Base-by-base conservation (phyloP, 352 stramenopile species). In the Phytophthora citrophthora region DNA sequence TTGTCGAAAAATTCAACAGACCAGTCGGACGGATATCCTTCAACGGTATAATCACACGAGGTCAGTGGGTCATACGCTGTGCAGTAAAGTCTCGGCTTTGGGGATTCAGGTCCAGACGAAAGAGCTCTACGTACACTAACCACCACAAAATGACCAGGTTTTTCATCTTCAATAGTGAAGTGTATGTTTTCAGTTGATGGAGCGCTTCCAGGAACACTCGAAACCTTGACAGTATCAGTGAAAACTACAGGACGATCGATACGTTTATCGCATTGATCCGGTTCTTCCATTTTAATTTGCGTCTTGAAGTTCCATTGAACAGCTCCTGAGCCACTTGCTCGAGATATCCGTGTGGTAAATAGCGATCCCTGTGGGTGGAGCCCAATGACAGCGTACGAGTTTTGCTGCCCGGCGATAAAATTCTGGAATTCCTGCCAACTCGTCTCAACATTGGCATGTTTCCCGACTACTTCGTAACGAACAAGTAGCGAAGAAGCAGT, bases 31-130 rank as follows among this genome's bases (percentile, higher is more conserved):
- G 87, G 87, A 31, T 76, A 89, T 3, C 87, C 85, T 47, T 89
- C 74, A 0, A 94, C 82, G 1, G 81, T 64, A 63, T 93, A 95
- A 57, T 95, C 87, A 11, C 76, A 91, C 1, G 87, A 85, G 0
- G 85, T 94, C 23, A 88, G 74, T 10, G 87, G 87, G 23, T 95
- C 85, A 59, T 95, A 95, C 4, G 87, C 87, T 4, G 87, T 95
- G 59, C 85, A 95, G 41, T 95, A 95, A 3, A 95, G 50, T 39
- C 74, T 54, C n/a, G 49, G 38, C 20, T 26, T 54, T 29, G 34
- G 38, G 54, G n/a, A 57, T 61, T 48, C 57, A 18, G 16, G 59
- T 36, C 62, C 54, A 18, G 70, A 64, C 0, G 79, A 74, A 1
- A 83, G 64, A 2, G 84, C 79, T 64, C 74, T 83, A 1, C 84